Conservation (phyloP, 768 basidiomycete genomes). For the Neoboletus brunneissimus region DNA sequence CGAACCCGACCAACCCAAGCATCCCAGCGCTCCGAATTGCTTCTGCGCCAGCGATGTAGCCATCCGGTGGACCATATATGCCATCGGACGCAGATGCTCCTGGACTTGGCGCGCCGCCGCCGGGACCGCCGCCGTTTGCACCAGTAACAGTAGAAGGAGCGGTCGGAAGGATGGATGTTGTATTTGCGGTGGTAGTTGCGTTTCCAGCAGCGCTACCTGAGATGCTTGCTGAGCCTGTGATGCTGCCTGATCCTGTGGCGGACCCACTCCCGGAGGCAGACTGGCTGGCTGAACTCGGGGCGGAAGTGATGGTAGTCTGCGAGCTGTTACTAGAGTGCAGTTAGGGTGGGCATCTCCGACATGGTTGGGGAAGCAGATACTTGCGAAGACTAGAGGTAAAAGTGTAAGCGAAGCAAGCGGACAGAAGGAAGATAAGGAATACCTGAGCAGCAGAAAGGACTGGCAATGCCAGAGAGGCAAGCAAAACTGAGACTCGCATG, state of each 20-base stretch:
- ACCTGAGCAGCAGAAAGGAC: slow-evolving; percentile 34
- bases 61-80: slow-evolving; percentile 64
- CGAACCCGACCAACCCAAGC: slow-evolving; percentile 43
- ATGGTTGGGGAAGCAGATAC: slow-evolving; percentile 17
- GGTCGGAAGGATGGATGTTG: slow-evolving; percentile 41
- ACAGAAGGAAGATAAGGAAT: background rate
- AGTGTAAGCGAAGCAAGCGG: background rate
- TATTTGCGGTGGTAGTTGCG: slow-evolving; percentile 28
- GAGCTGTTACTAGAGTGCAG: slow-evolving; percentile 41
- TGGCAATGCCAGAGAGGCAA: slow-evolving; percentile 30
- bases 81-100: slow-evolving; percentile 46
- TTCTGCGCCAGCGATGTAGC: slow-evolving; percentile 57
- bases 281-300: slow-evolving; percentile 35
- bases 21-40: slow-evolving; percentile 46
- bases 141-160: slow-evolving; percentile 54
- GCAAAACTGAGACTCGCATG: slow-evolving; percentile 34
- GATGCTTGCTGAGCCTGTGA: slow-evolving; percentile 19
- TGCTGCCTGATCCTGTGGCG: slow-evolving; percentile 22
- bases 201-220: slow-evolving; percentile 25
- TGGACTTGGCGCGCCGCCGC: slow-evolving; percentile 53
- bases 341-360: slow-evolving; percentile 37
- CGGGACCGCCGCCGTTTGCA: slow-evolving; percentile 43
- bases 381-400: slow-evolving; percentile 38
- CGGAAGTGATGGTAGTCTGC: slow-evolving; percentile 44
- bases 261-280: slow-evolving; percentile 22